Evolutionary conservation across 2,329 filamentous ascomycete species (phyloP), one percentile per base, ranked within the genome.

Genomic region (Calonectria pseudoreteaudii): DNA sequence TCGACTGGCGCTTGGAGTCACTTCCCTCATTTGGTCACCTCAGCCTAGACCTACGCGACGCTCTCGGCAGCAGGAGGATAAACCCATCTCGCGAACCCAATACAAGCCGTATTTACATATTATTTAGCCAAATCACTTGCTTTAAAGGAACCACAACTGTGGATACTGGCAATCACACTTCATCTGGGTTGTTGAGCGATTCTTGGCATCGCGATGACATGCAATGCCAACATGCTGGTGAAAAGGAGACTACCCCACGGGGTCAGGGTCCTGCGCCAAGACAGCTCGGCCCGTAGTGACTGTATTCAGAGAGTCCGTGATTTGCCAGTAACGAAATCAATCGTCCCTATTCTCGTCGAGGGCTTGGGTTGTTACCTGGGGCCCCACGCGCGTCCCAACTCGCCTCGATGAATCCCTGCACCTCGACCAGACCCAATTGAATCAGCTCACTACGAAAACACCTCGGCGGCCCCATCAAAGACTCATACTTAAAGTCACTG

Each of bases 161-260:
- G 34, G 56, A n/a, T 62, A 60, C 56, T 18, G 7, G 36, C 28
- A 18, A 62, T 62, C 56, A 41, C 10, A 18, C 18, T 34, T 38
- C 56, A 20, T 28, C 34, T 62, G 56, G 56, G 41, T 62, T 34
- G 56, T 11, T 62, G 20, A 26, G 34, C 28, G 14, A 36, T 10
- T 38, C 56, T 62, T 41, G 56, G 56, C 56, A 62, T 41, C 34
- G 38, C 14, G 36, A 62, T 62, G 56, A 62, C 56, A 62, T 62
- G 56, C 56, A 41, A 62, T 41, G 56, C n/a, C 14, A 41, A 41
- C 26, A 62, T 62, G 56, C 56, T 62, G 56, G 56, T 41, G 56
- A 62, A 62, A 62, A 62, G 56, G 34, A 62, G 56, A 36, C 56
- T 62, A 62, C 56, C 56, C 56, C 56, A 62, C 56, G 56, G 56